Evolutionary conservation across 352 stramenopile genomes (phyloP).

Genomic region (Phytophthora idaei): DNA sequence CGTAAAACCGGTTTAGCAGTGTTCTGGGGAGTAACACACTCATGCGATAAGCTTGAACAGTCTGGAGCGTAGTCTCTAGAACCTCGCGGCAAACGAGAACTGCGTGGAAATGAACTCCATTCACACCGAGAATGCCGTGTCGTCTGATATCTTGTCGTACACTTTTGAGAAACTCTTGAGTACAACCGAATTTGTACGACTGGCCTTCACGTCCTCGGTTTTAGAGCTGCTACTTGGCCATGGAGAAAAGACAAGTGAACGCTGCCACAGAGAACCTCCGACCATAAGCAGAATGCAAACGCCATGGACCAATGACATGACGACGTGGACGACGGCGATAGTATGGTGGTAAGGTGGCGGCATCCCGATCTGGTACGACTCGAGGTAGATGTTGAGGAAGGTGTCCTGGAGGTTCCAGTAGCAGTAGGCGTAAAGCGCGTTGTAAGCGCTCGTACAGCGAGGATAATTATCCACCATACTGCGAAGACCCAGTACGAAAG

Average conservation of each 20-base stretch:
- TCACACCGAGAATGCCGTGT: slow-evolving; percentile 26
- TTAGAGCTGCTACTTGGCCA: slow-evolving; percentile 12
- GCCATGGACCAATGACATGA: slow-evolving; percentile 30
- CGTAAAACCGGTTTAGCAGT: slow-evolving; percentile 41
- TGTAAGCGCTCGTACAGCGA: slow-evolving; percentile 25
- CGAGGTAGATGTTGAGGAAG: slow-evolving; percentile 30
- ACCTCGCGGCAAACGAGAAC: slow-evolving; percentile 27
- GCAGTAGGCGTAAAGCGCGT: slow-evolving; percentile 28
- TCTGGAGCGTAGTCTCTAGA: slow-evolving; percentile 32
- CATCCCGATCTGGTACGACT: slow-evolving; percentile 36
- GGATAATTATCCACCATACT: slow-evolving; percentile 28
- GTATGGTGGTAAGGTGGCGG: slow-evolving; percentile 19
- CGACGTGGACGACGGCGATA: slow-evolving; percentile 30
- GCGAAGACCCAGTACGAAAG: slow-evolving; percentile 24
- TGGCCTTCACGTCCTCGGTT: background rate
- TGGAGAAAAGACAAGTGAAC: slow-evolving; percentile 18
- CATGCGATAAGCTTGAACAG: slow-evolving; percentile 36
- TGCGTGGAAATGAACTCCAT: slow-evolving; percentile 31
- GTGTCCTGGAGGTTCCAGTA: slow-evolving; percentile 30
- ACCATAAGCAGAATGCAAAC: slow-evolving; percentile 28
- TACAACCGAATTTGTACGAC: slow-evolving; percentile 2
- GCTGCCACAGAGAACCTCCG: slow-evolving; percentile 11
- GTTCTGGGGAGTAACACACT: slow-evolving; percentile 27
- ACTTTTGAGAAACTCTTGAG: slow-evolving; percentile 2
- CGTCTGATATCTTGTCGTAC: slow-evolving; percentile 14